phyloP scores from a whole-genome alignment of 371 early-diverging fungal species.

The Syncephalastrum sp. region DNA sequence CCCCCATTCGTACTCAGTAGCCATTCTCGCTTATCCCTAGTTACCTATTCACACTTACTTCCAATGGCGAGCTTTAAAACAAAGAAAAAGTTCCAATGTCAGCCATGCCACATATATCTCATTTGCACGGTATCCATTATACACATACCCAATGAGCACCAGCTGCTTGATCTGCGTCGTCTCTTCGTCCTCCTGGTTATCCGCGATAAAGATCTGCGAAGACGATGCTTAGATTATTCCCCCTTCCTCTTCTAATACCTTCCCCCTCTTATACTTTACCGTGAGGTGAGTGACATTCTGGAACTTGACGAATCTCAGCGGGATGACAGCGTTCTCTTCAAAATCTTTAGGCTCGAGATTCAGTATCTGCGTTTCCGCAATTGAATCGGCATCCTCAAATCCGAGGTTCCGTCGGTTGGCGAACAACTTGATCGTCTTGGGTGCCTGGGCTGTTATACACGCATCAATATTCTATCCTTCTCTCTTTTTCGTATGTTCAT shows the following conservation, averaged over 20 bases:
- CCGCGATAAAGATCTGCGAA: slow-evolving; percentile 68
- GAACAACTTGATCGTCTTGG: slow-evolving; percentile 83
- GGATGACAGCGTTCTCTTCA: slow-evolving; percentile 60
- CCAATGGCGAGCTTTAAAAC: too few species aligned
- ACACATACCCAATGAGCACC: slow-evolving; percentile 70
- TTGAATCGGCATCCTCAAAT: slow-evolving; percentile 84
- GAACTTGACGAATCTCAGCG: slow-evolving; percentile 90
- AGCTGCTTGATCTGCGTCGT: slow-evolving; percentile 78
- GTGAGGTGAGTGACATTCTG: slow-evolving; percentile 77
- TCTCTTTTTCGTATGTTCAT: neutral
- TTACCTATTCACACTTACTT: too few species aligned
- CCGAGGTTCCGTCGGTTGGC: slow-evolving; percentile 78
- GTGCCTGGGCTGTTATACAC: slow-evolving; percentile 65
- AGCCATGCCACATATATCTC: too few species aligned
- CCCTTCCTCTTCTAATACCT: neutral
- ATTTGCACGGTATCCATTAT: too few species aligned
- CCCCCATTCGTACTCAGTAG: too few species aligned
- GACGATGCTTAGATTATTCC: neutral
- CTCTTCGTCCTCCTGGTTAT: slow-evolving; percentile 83
- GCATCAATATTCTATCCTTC: too few species aligned
- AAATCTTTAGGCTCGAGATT: slow-evolving; percentile 69
- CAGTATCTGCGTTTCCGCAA: slow-evolving; percentile 74
- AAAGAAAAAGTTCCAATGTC: too few species aligned
- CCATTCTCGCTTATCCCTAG: too few species aligned
- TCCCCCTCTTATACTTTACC: slow-evolving; percentile 24